Evolutionary conservation across 2,329 filamentous ascomycete species (phyloP).

Genomic region (Hirsutella thompsonii): DNA sequence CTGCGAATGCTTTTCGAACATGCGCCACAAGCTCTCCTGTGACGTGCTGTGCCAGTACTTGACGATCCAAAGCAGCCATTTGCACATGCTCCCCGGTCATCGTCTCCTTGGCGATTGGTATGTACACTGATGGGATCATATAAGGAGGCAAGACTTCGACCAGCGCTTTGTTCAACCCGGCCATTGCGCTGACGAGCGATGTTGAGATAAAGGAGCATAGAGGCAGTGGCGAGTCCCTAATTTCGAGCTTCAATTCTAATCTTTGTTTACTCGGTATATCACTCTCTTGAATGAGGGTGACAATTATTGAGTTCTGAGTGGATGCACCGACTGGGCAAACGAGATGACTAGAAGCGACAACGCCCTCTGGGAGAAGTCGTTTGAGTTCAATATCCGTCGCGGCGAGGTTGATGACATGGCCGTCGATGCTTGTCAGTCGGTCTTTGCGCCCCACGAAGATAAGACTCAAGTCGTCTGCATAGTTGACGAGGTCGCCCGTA

Average conservation of each 20-base stretch:
- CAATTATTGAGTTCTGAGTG: background rate
- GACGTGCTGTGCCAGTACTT: background rate
- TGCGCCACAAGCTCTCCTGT: background rate
- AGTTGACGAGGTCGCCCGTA: slow-evolving; percentile 14
- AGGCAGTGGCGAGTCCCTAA: slow-evolving; percentile 2
- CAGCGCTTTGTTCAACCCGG: slow-evolving; percentile 12
- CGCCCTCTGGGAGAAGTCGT: slow-evolving; percentile 8
- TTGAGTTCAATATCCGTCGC: slow-evolving; percentile 11
- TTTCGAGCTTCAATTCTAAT: slow-evolving; percentile 2
- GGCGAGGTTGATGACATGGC: slow-evolving; percentile 12
- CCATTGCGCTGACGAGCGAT: slow-evolving; percentile 9
- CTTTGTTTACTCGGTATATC: background rate
- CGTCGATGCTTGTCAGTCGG: slow-evolving; percentile 10
- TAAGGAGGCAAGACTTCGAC: slow-evolving; percentile 13
- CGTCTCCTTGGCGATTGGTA: slow-evolving; percentile 3
- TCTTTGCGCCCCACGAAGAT: slow-evolving; percentile 12
- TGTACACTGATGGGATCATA: slow-evolving; percentile 10
- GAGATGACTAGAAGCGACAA: slow-evolving; percentile 7
- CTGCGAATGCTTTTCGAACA: background rate
- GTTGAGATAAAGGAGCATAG: slow-evolving; percentile 7
- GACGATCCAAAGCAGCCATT: slow-evolving; percentile 1
- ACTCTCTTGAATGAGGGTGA: background rate
- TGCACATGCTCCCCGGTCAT: background rate
- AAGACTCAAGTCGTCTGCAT: slow-evolving; percentile 10
- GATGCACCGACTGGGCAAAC: slow-evolving; percentile 8